Conservation (phyloP, 73 alveolate species). For the Symbiodinium pilosum region DNA sequence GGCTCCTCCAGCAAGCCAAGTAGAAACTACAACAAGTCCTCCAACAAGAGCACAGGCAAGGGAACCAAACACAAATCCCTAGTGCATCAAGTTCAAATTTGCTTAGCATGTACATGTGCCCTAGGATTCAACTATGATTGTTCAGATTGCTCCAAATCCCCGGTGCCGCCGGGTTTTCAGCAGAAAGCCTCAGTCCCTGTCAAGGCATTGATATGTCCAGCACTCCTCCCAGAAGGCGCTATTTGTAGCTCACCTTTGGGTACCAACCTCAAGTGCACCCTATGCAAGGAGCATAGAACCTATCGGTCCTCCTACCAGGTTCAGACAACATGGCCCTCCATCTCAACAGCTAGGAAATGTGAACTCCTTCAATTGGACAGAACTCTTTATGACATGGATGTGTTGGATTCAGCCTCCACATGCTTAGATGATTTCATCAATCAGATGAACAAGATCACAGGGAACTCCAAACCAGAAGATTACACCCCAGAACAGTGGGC, state of each 20-base stretch:
- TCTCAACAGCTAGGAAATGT: not conserved
- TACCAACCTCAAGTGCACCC: not conserved
- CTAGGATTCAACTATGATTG: not conserved
- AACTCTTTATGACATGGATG: not conserved
- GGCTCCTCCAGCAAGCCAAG: no score
- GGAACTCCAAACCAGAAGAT: not conserved
- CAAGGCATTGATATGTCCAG: not conserved
- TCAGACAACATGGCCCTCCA: not conserved
- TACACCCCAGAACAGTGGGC: not conserved
- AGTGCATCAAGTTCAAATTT: not conserved
- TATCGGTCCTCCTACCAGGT: not conserved
- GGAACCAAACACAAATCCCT: no score
- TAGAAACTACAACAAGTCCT: no score
- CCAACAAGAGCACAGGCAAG: no score
- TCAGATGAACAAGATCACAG: not conserved
- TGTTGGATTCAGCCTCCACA: not conserved
- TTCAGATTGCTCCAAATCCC: not conserved
- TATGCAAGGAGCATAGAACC: not conserved
- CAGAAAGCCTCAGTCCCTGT: not conserved
- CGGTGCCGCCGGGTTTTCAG: not conserved
- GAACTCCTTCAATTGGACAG: not conserved
- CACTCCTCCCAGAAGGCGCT: not conserved
- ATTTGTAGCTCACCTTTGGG: not conserved
- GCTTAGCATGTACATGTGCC: not conserved
- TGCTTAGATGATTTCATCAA: no score